Evolutionary conservation across 2,329 filamentous ascomycete genomes (phyloP).

Genomic region (Xylariaceae sp.): DNA sequence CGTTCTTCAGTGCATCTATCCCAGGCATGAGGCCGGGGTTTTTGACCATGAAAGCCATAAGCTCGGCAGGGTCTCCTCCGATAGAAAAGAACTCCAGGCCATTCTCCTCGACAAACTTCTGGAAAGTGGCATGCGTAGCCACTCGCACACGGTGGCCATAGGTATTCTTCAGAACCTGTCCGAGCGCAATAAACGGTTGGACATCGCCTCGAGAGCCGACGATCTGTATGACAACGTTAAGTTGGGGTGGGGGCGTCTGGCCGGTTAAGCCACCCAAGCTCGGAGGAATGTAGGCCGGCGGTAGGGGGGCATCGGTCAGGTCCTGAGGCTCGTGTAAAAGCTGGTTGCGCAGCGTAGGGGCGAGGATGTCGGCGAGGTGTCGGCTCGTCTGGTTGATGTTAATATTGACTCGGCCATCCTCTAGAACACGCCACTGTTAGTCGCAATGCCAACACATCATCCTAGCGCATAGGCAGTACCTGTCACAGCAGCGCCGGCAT

Average conservation of each 20-base stretch:
- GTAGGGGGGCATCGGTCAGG: constrained; percentile 39
- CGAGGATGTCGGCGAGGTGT: constrained; percentile 61
- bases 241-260: constrained; percentile 28
- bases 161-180: constrained; percentile 41
- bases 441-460: background rate
- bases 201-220: constrained; percentile 50
- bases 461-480: constrained; percentile 31
- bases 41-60: constrained; percentile 64
- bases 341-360: constrained; percentile 56
- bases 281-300: constrained; percentile 67
- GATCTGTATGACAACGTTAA: constrained; percentile 52
- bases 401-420: constrained; percentile 74
- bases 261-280: constrained; percentile 61
- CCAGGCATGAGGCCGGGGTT: constrained; percentile 70
- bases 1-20: constrained; percentile 59
- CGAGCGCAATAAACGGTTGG: constrained; percentile 55
- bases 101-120: constrained; percentile 46
- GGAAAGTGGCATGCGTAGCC: constrained; percentile 51
- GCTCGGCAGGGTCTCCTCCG: constrained; percentile 48
- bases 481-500: constrained; percentile 55
- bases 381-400: constrained; percentile 67
- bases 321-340: constrained; percentile 41
- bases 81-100: constrained; percentile 53
- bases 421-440: constrained; percentile 25
- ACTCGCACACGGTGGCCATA: constrained; percentile 51